Base-by-base conservation (phyloP, 179 eudicot genomes). In the Amaranthus tricolor region DNA sequence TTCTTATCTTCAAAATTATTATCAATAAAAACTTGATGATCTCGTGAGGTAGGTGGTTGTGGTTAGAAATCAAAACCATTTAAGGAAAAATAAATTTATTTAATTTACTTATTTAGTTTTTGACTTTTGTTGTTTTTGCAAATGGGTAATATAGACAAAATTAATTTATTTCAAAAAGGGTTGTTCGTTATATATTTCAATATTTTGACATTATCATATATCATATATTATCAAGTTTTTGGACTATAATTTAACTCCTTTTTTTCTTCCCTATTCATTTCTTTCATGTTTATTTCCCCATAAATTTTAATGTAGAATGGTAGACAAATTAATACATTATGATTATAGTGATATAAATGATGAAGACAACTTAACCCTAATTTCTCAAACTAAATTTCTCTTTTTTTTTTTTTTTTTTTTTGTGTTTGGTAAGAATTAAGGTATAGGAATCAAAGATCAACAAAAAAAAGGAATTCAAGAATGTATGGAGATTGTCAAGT, bases 401-500 rank as follows among this genome's bases (percentile, higher is more conserved):
- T 60, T 21, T 2, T 31, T 82, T 62, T 21, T 43, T 6, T 6
- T 15, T 45, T 31, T 11, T 55, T 40, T 66, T 45, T 0, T 78
- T 53, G 19, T 20, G 15, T 5, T 53, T 21, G 72, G 40, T 31
- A 57, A 45, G 7, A 58, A 59, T 20, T 11, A 17, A 70, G 24
- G 73, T 31, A 70, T 24, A 13, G 8, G 43, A 8, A 40, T 8
- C 11, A 6, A n/a, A 54, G 45, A 58, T 20, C 10, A 20, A 53
- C 31, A 17, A 7, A 3, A 14, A 16, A 55, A 48, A 16, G 17
- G 16, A 63, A 56, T 17, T 58, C 20, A 76, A 87, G 71, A 56
- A 94, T 94, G 98, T 92, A 87, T 84, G 98, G 96, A 78, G 96
- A 94, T 87, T 89, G 96, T 63, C 97, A 94, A 84, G 94, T 94